Percentiles rank a stretch among this genome's conserved stretches.
phyloP scores from a whole-genome alignment of 1,284 basidiomycete genomes.

The Apiotrichum siamense region DNA sequence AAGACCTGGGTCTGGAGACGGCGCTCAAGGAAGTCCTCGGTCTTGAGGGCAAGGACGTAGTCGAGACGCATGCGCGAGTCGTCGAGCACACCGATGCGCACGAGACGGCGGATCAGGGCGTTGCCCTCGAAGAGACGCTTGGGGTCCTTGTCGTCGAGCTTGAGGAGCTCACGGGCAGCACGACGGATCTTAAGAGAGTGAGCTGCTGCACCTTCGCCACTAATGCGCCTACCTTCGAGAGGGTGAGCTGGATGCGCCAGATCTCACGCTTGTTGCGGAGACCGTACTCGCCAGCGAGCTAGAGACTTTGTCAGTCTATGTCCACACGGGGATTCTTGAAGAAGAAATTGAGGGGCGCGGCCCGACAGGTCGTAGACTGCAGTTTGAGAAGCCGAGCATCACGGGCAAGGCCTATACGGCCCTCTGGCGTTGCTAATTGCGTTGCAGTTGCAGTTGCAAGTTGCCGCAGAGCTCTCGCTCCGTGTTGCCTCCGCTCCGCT shows the following conservation, averaged over 20 bases:
- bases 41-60: conserved; percentile 98
- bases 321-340: not conserved
- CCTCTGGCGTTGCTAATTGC: too few species aligned
- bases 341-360: not conserved
- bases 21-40: conserved; percentile 99
- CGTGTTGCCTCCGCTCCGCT: too few species aligned
- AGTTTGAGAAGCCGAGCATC: too few species aligned
- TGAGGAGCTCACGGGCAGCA: conserved; percentile 99
- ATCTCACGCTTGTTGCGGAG: conserved; percentile 99
- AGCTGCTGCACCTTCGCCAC: not conserved
- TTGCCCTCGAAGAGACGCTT: conserved; percentile 99
- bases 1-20: conserved; percentile 99
- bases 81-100: conserved; percentile 99
- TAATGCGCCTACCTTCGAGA: conserved; percentile 65
- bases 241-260: conserved; percentile 96
- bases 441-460: too few species aligned
- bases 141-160: conserved; percentile 99
- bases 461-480: too few species aligned
- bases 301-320: conserved; percentile 12
- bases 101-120: conserved; percentile 96
- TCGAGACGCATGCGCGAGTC: conserved; percentile 98
- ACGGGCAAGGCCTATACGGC: too few species aligned
- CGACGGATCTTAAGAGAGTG: conserved; percentile 72
- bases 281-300: conserved; percentile 99
- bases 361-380: conserved; percentile 8